Evolutionary conservation across 2,329 filamentous ascomycete species (phyloP), one percentile per base, ranked within the genome.

Genomic region (Ceratocystis albifundus): DNA sequence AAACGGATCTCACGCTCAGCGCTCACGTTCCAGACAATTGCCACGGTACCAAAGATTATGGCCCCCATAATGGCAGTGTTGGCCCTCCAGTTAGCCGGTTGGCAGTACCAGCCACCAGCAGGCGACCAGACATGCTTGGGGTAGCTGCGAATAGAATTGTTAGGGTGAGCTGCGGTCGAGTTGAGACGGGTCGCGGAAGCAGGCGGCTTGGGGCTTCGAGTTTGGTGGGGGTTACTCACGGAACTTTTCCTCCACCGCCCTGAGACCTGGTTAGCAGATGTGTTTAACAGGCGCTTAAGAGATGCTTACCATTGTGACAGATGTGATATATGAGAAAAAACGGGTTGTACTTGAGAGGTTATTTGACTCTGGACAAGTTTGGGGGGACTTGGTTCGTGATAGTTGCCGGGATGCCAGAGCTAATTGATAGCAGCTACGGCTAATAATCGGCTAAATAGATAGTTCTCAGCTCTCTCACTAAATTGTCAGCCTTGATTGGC

Each of bases 121-220:
- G 94, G 94, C 74, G 94, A 97, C 94, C 94, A 99, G 83, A 99
- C 90, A 82, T 99, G 93, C 83, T 96, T 96, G 77, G 91, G 92
- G 79, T 96, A 96, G 74, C 90, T 96, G 73, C 61, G 36, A 50
- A 30, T 64, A 61, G 62, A 69, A 61, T 46, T 61, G 63, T 68
- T 48, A 62, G 69, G 46, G 41, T 30, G 20, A 28, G 61, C 5
- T 32, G 15, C 15, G 36, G 22, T 53, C 48, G 48, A 25, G 48
- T 8, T 15, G 48, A 25, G 48, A 22, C 48, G 20, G 20, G 15
- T 53, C 30, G 22, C 41, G 22, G 48, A 30, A 30, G 46, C 32
- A 62, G 61, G 32, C 44, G 32, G 36, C 6, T n/a, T 17, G 28
- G 44, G 12, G 45, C 41, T 46, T 63, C 12, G 36, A 15, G 36